phyloP scores from a whole-genome alignment of 345 rosid genomes.

The Litchi chinensis region DNA sequence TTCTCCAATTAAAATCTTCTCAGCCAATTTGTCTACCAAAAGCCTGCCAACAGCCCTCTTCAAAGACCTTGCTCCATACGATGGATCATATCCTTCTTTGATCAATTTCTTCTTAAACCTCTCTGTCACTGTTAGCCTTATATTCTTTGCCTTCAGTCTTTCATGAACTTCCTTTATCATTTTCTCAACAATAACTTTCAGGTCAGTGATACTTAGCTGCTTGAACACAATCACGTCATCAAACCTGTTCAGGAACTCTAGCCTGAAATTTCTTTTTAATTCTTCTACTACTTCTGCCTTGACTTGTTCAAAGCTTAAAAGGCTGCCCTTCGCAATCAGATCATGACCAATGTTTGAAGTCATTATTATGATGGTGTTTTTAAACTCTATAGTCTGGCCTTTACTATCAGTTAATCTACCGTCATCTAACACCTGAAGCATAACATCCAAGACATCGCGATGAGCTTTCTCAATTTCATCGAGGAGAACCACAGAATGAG shows the following conservation, averaged over 20 bases:
- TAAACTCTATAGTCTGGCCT: slow-evolving; percentile 64
- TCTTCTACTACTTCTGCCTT: slow-evolving; percentile 45
- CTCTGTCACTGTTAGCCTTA: slow-evolving; percentile 51
- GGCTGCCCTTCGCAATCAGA: slow-evolving; percentile 39
- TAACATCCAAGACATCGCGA: slow-evolving; percentile 54
- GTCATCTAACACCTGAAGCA: slow-evolving; percentile 65
- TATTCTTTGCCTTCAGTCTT: slow-evolving; percentile 49
- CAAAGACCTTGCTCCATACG: slow-evolving; percentile 70
- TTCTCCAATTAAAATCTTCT: slow-evolving; percentile 49
- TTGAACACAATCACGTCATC: slow-evolving; percentile 65
- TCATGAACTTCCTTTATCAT: slow-evolving; percentile 51
- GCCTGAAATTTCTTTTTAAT: slow-evolving; percentile 55
- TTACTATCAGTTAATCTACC: slow-evolving; percentile 63
- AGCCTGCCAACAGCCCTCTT: slow-evolving; percentile 62
- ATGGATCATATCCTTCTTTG: slow-evolving; percentile 54
- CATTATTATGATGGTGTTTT: slow-evolving; percentile 62
- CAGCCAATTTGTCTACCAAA: slow-evolving; percentile 59
- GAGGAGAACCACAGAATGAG: slow-evolving; percentile 51
- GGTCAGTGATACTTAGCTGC: slow-evolving; percentile 45
- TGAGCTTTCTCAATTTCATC: slow-evolving; percentile 78
- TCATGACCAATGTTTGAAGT: slow-evolving; percentile 61
- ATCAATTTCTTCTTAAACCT: slow-evolving; percentile 51
- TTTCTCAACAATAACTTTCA: slow-evolving; percentile 53
- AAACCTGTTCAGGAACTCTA: slow-evolving; percentile 62
- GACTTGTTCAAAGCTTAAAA: background rate